These are phyloP conservation scores for Mucuna pruriens DNA, from an alignment of 306 rosid species.

Conservation along the genomic window DNA sequence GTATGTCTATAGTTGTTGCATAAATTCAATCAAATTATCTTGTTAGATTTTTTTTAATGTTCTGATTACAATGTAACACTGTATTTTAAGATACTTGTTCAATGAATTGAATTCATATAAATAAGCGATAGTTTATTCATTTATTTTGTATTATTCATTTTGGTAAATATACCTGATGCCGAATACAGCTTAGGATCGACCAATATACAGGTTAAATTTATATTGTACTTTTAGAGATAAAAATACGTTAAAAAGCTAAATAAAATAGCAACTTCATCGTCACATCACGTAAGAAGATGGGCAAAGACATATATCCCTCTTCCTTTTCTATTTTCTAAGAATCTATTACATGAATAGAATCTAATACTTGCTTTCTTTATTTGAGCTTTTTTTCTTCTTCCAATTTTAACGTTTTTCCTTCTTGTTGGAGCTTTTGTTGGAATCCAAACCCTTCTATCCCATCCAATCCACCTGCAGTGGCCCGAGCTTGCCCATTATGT, in stretches of 20 bases:
- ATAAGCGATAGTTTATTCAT: neutral
- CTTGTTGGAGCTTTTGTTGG: too few species aligned
- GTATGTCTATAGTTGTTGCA: slow-evolving; percentile 39
- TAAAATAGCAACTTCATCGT: too few species aligned
- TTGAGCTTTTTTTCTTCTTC: too few species aligned
- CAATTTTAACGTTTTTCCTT: too few species aligned
- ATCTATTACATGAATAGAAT: too few species aligned
- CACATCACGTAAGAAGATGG: too few species aligned
- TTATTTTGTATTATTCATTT: neutral
- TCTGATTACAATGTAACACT: slow-evolving; percentile 33
- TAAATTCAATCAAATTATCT: slow-evolving; percentile 38
- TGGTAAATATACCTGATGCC: neutral
- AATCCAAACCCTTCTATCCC: too few species aligned
- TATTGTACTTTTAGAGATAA: neutral
- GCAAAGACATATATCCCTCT: too few species aligned
- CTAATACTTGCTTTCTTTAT: too few species aligned
- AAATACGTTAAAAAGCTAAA: too few species aligned
- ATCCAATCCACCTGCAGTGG: too few species aligned
- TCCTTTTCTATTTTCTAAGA: neutral
- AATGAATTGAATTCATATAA: slow-evolving; percentile 27
- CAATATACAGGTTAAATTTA: neutral
- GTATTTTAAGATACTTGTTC: slow-evolving; percentile 27
- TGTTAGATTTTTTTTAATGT: slow-evolving; percentile 22
- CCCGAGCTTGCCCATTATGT: too few species aligned
- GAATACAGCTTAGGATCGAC: neutral